Evolutionary conservation across 352 stramenopile species (phyloP).

Genomic region (Phytophthora capsici): DNA sequence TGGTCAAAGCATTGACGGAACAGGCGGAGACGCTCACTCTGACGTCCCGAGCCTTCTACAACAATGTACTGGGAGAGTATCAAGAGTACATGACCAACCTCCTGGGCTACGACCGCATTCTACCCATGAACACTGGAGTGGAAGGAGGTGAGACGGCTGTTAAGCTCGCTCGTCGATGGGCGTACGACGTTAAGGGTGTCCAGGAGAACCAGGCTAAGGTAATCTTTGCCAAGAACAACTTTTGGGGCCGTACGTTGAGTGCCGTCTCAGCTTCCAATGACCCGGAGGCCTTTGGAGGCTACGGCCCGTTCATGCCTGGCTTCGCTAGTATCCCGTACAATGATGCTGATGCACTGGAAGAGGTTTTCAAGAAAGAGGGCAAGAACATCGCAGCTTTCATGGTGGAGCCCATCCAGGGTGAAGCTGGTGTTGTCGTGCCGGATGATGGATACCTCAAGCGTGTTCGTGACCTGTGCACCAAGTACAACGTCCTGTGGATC

Average conservation of each 20-base stretch:
- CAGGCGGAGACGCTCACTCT: conserved; percentile 96
- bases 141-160: conserved; percentile 99
- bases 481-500: conserved; percentile 99
- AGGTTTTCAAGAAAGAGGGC: conserved; percentile 77
- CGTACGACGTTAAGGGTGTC: conserved; percentile 98
- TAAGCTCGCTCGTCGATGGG: conserved; percentile 97
- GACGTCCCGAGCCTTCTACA: conserved; percentile 99
- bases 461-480: conserved; percentile 92
- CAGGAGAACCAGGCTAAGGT: conserved; percentile 90
- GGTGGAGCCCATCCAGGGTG: conserved; percentile 99
- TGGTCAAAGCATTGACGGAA: conserved; percentile 93
- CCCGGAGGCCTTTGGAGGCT: conserved; percentile 84
- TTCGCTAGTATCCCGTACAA: conserved; percentile 95
- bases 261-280: conserved; percentile 97
- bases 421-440: conserved; percentile 98
- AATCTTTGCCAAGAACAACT: conserved; percentile 98
- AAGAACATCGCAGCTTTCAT: conserved; percentile 98
- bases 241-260: conserved; percentile 98
- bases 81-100: conserved; percentile 97
- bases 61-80: conserved; percentile 97
- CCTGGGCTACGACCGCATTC: conserved; percentile 97
- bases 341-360: conserved; percentile 90
- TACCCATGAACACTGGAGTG: conserved; percentile 99
- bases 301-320: conserved; percentile 98
- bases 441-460: conserved; percentile 95